Evolutionary conservation across 768 basidiomycete species (phyloP).

Genomic region (Suillus subluteus): DNA sequence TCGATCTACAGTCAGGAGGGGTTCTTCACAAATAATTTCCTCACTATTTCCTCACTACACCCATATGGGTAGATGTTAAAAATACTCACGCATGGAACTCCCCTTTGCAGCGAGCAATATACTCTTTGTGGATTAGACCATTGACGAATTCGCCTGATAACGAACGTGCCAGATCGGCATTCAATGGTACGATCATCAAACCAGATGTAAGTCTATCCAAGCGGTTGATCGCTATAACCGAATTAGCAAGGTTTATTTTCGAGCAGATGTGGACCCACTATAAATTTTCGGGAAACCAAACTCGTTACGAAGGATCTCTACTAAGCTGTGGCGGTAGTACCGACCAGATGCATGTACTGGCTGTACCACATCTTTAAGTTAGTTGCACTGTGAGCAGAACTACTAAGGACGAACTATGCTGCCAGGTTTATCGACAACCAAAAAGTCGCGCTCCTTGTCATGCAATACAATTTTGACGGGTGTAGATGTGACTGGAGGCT

Average conservation of each 20-base stretch:
- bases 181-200: constrained; percentile 89
- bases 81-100: constrained; percentile 80
- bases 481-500: constrained; percentile 88
- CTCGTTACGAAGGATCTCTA: constrained; percentile 84
- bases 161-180: constrained; percentile 63
- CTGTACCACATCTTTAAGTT: constrained; percentile 40
- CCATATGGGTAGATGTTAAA: not conserved
- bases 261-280: constrained; percentile 54
- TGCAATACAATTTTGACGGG: constrained; percentile 80
- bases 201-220: constrained; percentile 94
- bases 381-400: not conserved
- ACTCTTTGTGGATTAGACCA: constrained; percentile 87
- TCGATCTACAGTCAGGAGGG: constrained; percentile 88
- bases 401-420: constrained; percentile 74
- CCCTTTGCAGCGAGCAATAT: constrained; percentile 86
- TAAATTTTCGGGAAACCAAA: constrained; percentile 82
- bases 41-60: constrained; percentile 47
- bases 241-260: not conserved
- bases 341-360: constrained; percentile 93
- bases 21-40: constrained; percentile 73
- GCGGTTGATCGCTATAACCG: constrained; percentile 79
- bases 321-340: constrained; percentile 86
- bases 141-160: constrained; percentile 83
- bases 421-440: constrained; percentile 96
- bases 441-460: constrained; percentile 78